Base-by-base conservation (phyloP, 2,329 filamentous ascomycete species). In the Onygenales sp. region DNA sequence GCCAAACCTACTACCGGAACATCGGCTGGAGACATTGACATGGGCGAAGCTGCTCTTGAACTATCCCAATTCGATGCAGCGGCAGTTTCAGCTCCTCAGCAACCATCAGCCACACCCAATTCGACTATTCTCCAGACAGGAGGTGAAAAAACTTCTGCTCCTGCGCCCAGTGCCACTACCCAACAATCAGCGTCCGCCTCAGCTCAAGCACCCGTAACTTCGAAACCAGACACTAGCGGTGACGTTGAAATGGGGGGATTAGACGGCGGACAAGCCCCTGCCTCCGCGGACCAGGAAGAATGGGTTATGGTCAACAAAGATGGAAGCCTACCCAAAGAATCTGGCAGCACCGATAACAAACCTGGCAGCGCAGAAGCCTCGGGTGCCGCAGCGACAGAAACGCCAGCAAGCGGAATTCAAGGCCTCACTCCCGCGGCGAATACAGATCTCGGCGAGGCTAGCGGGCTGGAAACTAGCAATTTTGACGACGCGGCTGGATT, bases 231-330 rank as follows among this genome's bases (percentile, higher is more conserved):
- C 41, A n/a, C 11, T 33, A 51, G 53, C 51, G 50, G 50, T 9
- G 72, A 75, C 38, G 69, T 81, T 55, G 77, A 78, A 56, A 78
- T 88, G 81, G 77, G 79, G 13, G 79, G 79, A 53, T 77, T 79
- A 31, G 70, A 75, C 13, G 69, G 68, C 36, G 58, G 55, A 31
- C 63, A 63, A 35, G 66, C 70, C 42, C 64, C 67, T 17, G 66
- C 70, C 17, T 63, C 69, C 8, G 65, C 13, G 31, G 66, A 67
- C 11, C 76, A 75, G 14, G 75, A 78, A 10, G 87, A 90, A 58
- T 90, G 86, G 86, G 83, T 89, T 3, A 84, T 90, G 54, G 81
- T 90, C 33, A 81, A 84, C 53, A 84, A 86, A 58, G 81, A 80
- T 46, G 78, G 76, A 27, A 72, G 61, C 17, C 48, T 55, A 6